Base-by-base conservation (phyloP, 2,329 filamentous ascomycete species). In the Nigrospora sphaerica region DNA sequence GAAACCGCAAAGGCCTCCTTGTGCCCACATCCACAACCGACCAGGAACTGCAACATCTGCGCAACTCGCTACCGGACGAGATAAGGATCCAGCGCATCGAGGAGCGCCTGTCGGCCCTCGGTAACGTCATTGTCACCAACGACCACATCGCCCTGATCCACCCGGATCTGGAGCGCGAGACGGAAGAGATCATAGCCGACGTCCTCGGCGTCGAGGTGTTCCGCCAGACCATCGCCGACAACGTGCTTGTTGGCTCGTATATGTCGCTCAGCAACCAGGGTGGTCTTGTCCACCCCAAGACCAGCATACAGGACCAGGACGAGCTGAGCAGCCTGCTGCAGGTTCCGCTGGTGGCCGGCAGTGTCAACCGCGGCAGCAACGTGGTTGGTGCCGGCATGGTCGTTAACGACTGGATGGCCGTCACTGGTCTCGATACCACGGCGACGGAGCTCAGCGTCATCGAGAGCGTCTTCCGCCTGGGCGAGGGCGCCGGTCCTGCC, bases 371-470 rank as follows among this genome's bases (percentile, higher is more conserved):
- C 53, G 93, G 93, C 51, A 90, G 84, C 63, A 84, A 89, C 50
- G 91, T 98, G 31, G 91, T 98, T n/a, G 93, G 93, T 47, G 93
- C 92, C 2, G 90, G 90, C 38, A 93, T 95, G 87, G 90, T 95
- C 6, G 90, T 95, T 53, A 95, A 96, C 65, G 92, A 97, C 76
- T 96, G 92, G 91, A 81, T 96, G 70, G 90, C 92, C 31, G 88
- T 96, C 31, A 95, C 90, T 6, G 91, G 91, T 19, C 76, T 95
- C 53, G 91, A 96, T 66, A 95, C 92, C 39, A 96, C 91, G 17
- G 91, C 92, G n/a, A 97, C 93, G 1, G 93, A 98, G 73, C 74
- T 98, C 60, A 95, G 89, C 62, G 93, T 98, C 49, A 81, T 98
- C 47, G 93, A 98, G 78, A 91, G 85, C 59, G 91, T 98, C 54